Evolutionary conservation across 169 alveolate genomes (phyloP).

Genomic region (Plasmodium cynomolgi): DNA sequence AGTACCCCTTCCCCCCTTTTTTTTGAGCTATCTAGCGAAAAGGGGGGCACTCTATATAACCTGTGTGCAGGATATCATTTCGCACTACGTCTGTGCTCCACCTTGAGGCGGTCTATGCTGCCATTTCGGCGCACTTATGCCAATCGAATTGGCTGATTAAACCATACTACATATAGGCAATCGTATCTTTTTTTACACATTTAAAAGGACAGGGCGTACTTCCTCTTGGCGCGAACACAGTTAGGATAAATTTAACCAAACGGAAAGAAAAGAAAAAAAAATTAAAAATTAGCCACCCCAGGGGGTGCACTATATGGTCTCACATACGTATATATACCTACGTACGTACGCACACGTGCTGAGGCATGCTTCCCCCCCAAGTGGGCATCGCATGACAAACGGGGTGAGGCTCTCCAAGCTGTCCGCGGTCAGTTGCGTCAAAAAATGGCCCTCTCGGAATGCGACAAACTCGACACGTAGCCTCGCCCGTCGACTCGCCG

Average conservation of each 20-base stretch:
- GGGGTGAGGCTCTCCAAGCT: neutral
- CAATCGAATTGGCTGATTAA: neutral
- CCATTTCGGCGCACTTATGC: neutral
- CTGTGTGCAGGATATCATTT: neutral
- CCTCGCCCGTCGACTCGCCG: neutral
- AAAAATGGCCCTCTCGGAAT: neutral
- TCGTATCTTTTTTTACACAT: neutral
- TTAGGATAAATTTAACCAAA: neutral
- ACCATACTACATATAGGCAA: neutral
- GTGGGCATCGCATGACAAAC: neutral
- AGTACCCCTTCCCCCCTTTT: neutral
- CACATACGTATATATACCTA: neutral
- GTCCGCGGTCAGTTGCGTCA: neutral
- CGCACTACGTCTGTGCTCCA: neutral
- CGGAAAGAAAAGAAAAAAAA: neutral
- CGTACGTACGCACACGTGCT: neutral
- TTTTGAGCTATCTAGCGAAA: neutral
- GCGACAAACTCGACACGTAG: neutral
- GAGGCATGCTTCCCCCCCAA: neutral
- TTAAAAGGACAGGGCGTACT: neutral
- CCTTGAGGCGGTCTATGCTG: neutral
- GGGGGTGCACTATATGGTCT: neutral
- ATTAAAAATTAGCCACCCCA: neutral
- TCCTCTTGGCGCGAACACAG: neutral
- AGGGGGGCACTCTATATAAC: neutral